Percentiles rank a stretch among this genome's conserved stretches.
Evolutionary conservation across 495 filamentous ascomycete species (phyloP).

Genomic region (Recurvomyces mirabilis): DNA sequence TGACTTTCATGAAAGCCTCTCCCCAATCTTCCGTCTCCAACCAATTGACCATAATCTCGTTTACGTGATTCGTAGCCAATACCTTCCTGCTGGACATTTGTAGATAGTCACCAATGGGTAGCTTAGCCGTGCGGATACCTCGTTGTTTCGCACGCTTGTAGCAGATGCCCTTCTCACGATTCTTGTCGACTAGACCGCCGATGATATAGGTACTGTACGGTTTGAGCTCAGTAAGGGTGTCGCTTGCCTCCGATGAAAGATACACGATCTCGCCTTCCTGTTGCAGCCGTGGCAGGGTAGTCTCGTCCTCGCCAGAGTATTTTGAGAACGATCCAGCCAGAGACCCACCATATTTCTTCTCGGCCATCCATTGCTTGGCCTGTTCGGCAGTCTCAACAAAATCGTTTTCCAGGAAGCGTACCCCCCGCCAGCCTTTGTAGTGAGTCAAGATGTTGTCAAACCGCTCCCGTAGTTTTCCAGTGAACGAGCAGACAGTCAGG

Average conservation of each 20-base stretch:
- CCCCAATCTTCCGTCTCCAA: constrained; percentile 82
- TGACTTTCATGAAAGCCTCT: constrained; percentile 70
- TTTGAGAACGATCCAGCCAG: constrained; percentile 38
- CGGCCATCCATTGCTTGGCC: constrained; percentile 49
- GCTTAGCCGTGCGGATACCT: constrained; percentile 73
- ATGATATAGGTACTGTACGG: constrained; percentile 85
- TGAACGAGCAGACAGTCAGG: constrained; percentile 64
- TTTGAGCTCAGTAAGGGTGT: constrained; percentile 68
- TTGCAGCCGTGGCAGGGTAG: constrained; percentile 1
- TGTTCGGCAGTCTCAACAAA: constrained; percentile 52
- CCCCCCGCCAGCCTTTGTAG: constrained; percentile 67
- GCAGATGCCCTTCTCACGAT: constrained; percentile 87
- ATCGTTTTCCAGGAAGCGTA: constrained; percentile 57
- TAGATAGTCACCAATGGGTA: constrained; percentile 89
- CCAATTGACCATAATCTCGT: constrained; percentile 93
- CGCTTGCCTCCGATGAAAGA: constrained; percentile 71
- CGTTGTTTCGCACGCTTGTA: constrained; percentile 64
- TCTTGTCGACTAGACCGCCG: constrained; percentile 88
- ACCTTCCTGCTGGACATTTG: constrained; percentile 74
- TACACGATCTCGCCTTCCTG: constrained; percentile 60
- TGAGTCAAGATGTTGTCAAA: constrained; percentile 63
- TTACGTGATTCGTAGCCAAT: constrained; percentile 84
- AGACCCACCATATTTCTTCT: constrained; percentile 35
- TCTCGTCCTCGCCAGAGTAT: constrained; percentile 27
- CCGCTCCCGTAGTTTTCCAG: constrained; percentile 60